These are phyloP conservation scores for Boletus vinaceobasis DNA, from an alignment of 768 basidiomycete genomes.

Conservation along the genomic window DNA sequence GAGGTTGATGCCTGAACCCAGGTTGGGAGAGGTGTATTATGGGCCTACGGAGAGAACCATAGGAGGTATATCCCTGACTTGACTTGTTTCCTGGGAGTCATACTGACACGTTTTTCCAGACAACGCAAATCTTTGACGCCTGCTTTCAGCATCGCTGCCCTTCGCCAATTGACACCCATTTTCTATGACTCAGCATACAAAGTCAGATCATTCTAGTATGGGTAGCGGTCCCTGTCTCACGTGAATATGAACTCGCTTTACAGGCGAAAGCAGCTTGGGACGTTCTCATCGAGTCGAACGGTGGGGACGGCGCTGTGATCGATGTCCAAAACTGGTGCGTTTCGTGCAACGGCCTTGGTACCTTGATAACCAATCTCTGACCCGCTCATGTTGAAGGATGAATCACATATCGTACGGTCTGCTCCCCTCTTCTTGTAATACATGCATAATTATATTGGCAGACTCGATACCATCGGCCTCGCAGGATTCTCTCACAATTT, in stretches of 20 bases:
- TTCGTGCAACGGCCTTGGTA: background rate
- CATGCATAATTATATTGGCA: background rate
- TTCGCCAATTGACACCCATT: conserved; percentile 34
- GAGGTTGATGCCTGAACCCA: background rate
- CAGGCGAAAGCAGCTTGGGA: conserved; percentile 24
- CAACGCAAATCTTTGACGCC: conserved; percentile 38
- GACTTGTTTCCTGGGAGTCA: too few species aligned
- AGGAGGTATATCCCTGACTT: conserved; percentile 30
- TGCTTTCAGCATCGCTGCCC: conserved; percentile 38
- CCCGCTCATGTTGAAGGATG: background rate
- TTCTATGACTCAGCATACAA: conserved; percentile 38
- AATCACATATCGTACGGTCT: background rate
- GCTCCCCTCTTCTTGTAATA: background rate
- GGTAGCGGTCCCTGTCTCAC: background rate
- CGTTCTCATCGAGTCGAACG: conserved; percentile 15
- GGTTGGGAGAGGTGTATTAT: conserved; percentile 31
- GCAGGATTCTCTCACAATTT: too few species aligned
- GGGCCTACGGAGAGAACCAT: conserved; percentile 42
- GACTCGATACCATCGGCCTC: background rate
- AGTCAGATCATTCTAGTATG: background rate
- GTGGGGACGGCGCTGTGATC: conserved; percentile 21
- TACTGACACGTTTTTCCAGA: conserved; percentile 15
- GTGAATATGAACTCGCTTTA: too few species aligned
- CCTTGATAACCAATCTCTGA: background rate
- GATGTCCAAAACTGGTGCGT: conserved; percentile 36